A percentile compares a stretch with the other conserved stretches of the same genome.
Conservation (phyloP, 495 filamentous ascomycete genomes). For the Penicillium cinerascens region DNA sequence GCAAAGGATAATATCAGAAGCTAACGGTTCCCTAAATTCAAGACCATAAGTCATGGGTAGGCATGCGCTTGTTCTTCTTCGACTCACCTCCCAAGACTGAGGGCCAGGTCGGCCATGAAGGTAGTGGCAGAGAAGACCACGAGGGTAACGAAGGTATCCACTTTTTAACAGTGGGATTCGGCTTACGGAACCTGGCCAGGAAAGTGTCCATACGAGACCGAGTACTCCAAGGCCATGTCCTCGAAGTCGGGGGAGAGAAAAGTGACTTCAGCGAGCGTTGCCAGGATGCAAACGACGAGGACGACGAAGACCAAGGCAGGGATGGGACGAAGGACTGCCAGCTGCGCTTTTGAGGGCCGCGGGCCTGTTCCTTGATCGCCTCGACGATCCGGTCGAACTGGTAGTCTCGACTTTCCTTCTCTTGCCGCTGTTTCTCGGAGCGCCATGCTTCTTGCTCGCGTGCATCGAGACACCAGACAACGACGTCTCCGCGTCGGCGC, state of each 20-base stretch:
- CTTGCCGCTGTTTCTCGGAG: slow-evolving; percentile 17
- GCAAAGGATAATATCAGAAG: neutral
- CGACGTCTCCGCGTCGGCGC: slow-evolving; percentile 76
- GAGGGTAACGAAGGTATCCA: slow-evolving; percentile 13
- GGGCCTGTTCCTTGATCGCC: slow-evolving; percentile 24
- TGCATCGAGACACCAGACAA: slow-evolving; percentile 67
- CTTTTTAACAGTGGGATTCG: neutral
- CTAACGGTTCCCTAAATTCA: neutral
- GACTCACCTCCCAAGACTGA: slow-evolving; percentile 7
- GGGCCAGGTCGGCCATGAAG: slow-evolving; percentile 13
- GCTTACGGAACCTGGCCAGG: slow-evolving; percentile 6
- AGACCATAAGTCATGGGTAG: slow-evolving; percentile 26
- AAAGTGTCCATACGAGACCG: slow-evolving; percentile 8
- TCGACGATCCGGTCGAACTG: slow-evolving; percentile 39
- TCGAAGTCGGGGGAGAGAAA: slow-evolving; percentile 11
- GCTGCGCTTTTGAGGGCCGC: slow-evolving; percentile 10
- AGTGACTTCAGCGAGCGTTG: slow-evolving; percentile 2
- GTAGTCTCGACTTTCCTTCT: slow-evolving; percentile 27
- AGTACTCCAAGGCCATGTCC: slow-evolving; percentile 27
- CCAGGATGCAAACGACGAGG: slow-evolving; percentile 8
- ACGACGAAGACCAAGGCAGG: slow-evolving; percentile 2
- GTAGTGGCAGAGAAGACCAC: slow-evolving; percentile 11
- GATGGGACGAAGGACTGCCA: slow-evolving; percentile 17
- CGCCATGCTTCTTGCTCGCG: slow-evolving; percentile 36
- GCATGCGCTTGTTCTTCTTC: slow-evolving; percentile 5